These are phyloP conservation scores for Sextonia rubra DNA, from an alignment of 164 flowering plant genomes.

Conservation along the genomic window DNA sequence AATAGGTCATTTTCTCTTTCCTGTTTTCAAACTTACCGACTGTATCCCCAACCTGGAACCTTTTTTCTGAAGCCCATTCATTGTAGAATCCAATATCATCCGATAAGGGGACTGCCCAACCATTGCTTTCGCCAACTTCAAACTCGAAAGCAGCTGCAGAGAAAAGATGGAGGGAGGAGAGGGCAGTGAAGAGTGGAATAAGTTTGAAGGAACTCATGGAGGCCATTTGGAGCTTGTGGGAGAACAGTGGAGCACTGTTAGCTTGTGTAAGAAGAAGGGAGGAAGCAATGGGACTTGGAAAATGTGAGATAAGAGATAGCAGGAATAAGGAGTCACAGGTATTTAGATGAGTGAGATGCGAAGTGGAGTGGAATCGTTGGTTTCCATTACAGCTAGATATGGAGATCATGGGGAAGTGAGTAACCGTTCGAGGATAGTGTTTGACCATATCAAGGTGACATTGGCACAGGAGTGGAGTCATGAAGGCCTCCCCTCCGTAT, in stretches of 20 bases:
- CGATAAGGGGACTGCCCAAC: conserved; percentile 49
- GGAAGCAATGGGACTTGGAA: neutral
- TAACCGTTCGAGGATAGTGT: neutral
- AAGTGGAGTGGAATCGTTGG: neutral
- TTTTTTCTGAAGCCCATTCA: conserved; percentile 52
- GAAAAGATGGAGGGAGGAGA: conserved; percentile 18
- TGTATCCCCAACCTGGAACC: conserved; percentile 48
- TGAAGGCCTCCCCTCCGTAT: too few relatives aligned
- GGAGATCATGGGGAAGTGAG: neutral
- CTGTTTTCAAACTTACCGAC: conserved; percentile 33
- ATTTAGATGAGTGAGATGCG: neutral
- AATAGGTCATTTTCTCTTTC: neutral
- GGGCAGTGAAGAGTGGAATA: conserved; percentile 8
- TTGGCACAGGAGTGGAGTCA: too few relatives aligned
- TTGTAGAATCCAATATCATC: conserved; percentile 43
- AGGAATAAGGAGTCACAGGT: neutral
- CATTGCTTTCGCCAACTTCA: conserved; percentile 33
- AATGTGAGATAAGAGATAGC: neutral
- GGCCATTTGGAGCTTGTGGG: neutral
- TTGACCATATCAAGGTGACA: neutral
- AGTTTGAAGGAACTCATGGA: neutral
- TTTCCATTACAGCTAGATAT: neutral
- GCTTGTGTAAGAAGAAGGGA: neutral
- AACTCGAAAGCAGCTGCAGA: conserved; percentile 27
- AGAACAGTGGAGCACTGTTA: neutral